These are phyloP conservation scores for Phialophora macrospora DNA, from an alignment of 2,329 filamentous ascomycete species.

Conservation along the genomic window DNA sequence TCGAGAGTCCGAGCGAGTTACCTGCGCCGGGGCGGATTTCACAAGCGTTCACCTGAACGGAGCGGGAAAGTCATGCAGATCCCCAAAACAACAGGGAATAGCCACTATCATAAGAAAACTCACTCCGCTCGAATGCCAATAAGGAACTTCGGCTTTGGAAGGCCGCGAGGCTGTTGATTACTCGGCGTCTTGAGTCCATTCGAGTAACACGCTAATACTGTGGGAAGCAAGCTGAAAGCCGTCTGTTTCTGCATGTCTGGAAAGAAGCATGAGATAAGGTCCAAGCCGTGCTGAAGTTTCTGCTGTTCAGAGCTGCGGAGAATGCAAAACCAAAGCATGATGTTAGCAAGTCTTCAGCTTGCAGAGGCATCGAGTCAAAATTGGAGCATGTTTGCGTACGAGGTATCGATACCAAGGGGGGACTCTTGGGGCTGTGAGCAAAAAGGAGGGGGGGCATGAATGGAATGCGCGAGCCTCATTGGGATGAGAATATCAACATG, in stretches of 20 bases:
- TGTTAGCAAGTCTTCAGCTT: background rate
- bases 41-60: constrained; percentile 5
- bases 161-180: background rate
- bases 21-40: background rate
- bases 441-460: background rate
- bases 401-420: background rate
- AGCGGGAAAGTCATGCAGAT: background rate
- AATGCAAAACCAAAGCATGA: background rate
- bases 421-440: background rate
- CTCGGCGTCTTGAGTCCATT: background rate
- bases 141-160: background rate
- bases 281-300: background rate
- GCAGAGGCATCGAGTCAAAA: background rate
- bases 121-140: constrained; percentile 3
- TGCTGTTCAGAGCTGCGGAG: background rate
- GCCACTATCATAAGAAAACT: background rate
- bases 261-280: background rate
- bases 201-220: background rate
- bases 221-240: background rate
- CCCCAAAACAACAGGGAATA: background rate
- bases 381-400: background rate
- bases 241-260: background rate
- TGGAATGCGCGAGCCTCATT: background rate
- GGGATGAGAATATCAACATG: background rate
- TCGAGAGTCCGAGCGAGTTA: background rate